Evolutionary conservation across 2,329 filamentous ascomycete genomes (phyloP).

Genomic region (Microcyclosporella mali): DNA sequence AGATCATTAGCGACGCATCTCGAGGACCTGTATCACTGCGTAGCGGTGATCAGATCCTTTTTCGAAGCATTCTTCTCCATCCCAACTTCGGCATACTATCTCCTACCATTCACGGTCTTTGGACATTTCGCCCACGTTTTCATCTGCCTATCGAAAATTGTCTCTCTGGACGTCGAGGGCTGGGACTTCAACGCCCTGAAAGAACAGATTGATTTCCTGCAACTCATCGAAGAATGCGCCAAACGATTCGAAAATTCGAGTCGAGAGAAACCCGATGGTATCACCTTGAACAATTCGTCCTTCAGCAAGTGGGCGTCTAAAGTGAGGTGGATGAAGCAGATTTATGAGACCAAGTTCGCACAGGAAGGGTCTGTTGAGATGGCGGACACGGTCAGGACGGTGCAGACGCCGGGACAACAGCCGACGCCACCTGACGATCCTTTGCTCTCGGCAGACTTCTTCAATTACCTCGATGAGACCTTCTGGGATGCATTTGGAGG

Average conservation of each 20-base stretch:
- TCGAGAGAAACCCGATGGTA: slow-evolving; percentile 19
- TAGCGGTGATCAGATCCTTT: slow-evolving; percentile 22
- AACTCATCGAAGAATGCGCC: slow-evolving; percentile 20
- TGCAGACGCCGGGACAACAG: slow-evolving; percentile 2
- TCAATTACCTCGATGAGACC: slow-evolving; percentile 24
- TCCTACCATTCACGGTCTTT: slow-evolving; percentile 26
- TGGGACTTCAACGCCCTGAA: slow-evolving; percentile 23
- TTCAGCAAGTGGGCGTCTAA: slow-evolving; percentile 27
- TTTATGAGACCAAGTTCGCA: slow-evolving; percentile 23
- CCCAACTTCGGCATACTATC: slow-evolving; percentile 21
- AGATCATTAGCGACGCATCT: slow-evolving; percentile 18
- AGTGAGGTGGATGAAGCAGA: slow-evolving; percentile 23
- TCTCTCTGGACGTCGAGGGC: slow-evolving; percentile 26
- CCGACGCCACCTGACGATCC: slow-evolving; percentile 9
- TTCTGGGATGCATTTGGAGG: slow-evolving; percentile 22
- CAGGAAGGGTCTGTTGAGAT: background rate
- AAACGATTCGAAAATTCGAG: slow-evolving; percentile 18
- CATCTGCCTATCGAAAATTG: slow-evolving; percentile 25
- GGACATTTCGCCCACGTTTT: slow-evolving; percentile 28
- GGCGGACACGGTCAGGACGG: background rate
- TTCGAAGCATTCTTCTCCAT: slow-evolving; percentile 25
- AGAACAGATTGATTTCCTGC: slow-evolving; percentile 17
- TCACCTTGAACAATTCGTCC: slow-evolving; percentile 24
- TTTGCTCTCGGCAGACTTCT: slow-evolving; percentile 22
- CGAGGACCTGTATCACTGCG: slow-evolving; percentile 22